Conservation (phyloP, 495 filamentous ascomycete species). For the Podospora sp. region DNA sequence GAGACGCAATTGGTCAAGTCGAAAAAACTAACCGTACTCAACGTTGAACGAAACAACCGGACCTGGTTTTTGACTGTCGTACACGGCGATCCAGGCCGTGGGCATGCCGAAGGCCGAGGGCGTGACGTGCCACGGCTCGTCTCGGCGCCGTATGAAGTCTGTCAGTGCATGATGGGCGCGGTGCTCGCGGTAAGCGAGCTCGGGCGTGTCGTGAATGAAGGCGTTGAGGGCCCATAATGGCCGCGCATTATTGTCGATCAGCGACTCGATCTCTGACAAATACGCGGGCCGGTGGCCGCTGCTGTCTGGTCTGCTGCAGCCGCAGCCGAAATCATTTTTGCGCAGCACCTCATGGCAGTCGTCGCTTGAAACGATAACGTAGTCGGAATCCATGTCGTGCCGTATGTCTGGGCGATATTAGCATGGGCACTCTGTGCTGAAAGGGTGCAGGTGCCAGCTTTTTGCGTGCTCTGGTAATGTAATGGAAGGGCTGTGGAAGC, state of each 20-base stretch:
- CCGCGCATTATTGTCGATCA: constrained; percentile 40
- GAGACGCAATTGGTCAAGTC: background rate
- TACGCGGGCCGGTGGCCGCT: background rate
- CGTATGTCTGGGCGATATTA: too few relatives aligned
- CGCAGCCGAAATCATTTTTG: background rate
- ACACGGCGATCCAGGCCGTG: constrained; percentile 62
- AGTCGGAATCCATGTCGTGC: constrained; percentile 12
- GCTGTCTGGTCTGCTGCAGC: too few relatives aligned
- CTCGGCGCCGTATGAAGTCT: constrained; percentile 52
- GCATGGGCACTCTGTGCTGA: too few relatives aligned
- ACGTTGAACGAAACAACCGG: constrained; percentile 60
- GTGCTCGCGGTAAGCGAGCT: constrained; percentile 60
- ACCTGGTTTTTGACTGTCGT: constrained; percentile 49
- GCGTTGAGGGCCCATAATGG: constrained; percentile 47
- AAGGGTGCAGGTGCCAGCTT: background rate
- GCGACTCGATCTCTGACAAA: constrained; percentile 40
- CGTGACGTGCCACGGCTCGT: constrained; percentile 57
- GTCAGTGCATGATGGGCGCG: constrained; percentile 61
- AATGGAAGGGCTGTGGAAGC: too few relatives aligned
- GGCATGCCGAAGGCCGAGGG: constrained; percentile 55
- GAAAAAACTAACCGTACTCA: constrained; percentile 51
- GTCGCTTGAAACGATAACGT: constrained; percentile 16
- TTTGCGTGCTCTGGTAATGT: too few relatives aligned
- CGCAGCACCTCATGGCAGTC: background rate
- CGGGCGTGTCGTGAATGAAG: constrained; percentile 64